Percentiles rank a stretch among this genome's conserved stretches.
phyloP scores from a whole-genome alignment of 257 asterid species.

The Paraleonurus japonicus region DNA sequence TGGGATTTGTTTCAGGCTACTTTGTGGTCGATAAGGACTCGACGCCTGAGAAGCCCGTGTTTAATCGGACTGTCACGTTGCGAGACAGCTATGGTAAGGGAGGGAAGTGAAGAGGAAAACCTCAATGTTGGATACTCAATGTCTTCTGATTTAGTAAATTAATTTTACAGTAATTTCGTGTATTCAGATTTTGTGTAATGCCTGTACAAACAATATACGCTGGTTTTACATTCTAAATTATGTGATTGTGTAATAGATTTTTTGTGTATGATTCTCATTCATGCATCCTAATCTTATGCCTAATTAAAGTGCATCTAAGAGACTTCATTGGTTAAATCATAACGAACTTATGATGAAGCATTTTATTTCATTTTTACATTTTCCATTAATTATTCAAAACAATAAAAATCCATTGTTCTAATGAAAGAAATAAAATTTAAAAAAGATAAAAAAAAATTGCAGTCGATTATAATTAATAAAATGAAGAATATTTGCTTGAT shows the following conservation, averaged over 20 bases:
- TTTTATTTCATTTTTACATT: not conserved
- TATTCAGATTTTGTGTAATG: not conserved
- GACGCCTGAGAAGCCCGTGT: conserved; percentile 57
- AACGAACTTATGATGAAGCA: no score
- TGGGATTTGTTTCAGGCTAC: conserved; percentile 50
- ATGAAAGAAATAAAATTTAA: no score
- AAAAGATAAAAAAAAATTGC: not conserved
- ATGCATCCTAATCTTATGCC: not conserved
- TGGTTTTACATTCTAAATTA: not conserved
- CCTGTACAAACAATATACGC: not conserved
- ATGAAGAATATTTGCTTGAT: not conserved
- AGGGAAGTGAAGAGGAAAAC: conserved; percentile 49
- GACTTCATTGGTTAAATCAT: not conserved
- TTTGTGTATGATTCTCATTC: not conserved
- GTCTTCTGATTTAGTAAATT: conserved; percentile 1
- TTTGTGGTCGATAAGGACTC: conserved; percentile 72
- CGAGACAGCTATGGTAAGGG: conserved; percentile 62
- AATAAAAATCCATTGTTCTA: not conserved
- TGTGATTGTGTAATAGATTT: not conserved
- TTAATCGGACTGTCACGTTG: conserved; percentile 73
- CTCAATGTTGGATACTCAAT: not conserved
- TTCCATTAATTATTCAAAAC: no score
- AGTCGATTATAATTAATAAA: not conserved
- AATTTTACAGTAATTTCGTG: not conserved
- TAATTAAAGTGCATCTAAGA: no score